These are phyloP conservation scores for Achaetomium macrosporum DNA, from an alignment of 2,329 filamentous ascomycete genomes.

Conservation along the genomic window DNA sequence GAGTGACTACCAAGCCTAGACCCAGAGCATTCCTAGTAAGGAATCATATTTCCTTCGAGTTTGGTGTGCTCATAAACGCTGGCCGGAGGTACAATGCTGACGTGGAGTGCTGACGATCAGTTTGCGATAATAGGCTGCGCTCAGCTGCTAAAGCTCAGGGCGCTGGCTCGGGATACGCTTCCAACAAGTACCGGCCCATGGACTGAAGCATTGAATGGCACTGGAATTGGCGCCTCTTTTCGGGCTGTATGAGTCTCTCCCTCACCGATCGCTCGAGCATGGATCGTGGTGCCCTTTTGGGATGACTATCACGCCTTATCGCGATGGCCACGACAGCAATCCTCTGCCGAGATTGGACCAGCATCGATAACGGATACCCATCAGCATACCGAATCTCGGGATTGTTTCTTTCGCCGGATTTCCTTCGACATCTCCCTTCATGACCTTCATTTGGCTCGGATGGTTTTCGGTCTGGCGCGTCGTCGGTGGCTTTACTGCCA, in stretches of 20 bases:
- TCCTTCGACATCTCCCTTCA: constrained; percentile 27
- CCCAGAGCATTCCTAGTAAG: constrained; percentile 74
- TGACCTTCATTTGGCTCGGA: constrained; percentile 25
- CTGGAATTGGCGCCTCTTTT: constrained; percentile 21
- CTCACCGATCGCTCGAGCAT: constrained; percentile 20
- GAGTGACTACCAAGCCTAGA: constrained; percentile 65
- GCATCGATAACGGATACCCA: constrained; percentile 23
- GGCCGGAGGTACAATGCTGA: constrained; percentile 66
- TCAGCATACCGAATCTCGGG: constrained; percentile 19
- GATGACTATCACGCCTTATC: constrained; percentile 4
- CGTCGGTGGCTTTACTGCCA: constrained; percentile 2
- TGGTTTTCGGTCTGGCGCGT: constrained; percentile 14
- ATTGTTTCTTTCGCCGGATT: constrained; percentile 25
- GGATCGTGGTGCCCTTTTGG: not conserved
- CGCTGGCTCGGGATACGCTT: constrained; percentile 37
- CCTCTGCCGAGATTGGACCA: constrained; percentile 18
- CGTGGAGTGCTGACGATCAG: constrained; percentile 74
- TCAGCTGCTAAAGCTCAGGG: constrained; percentile 65
- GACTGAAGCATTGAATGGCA: constrained; percentile 34
- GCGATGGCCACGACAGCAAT: not conserved
- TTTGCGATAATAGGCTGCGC: constrained; percentile 80
- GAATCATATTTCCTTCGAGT: constrained; percentile 78
- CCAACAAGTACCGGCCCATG: constrained; percentile 37
- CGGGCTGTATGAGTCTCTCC: constrained; percentile 23
- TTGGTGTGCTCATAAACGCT: constrained; percentile 73